Percentiles rank a stretch among this genome's conserved stretches.
Evolutionary conservation across 768 basidiomycete species (phyloP).

Genomic region (Boletus rubescentipes): DNA sequence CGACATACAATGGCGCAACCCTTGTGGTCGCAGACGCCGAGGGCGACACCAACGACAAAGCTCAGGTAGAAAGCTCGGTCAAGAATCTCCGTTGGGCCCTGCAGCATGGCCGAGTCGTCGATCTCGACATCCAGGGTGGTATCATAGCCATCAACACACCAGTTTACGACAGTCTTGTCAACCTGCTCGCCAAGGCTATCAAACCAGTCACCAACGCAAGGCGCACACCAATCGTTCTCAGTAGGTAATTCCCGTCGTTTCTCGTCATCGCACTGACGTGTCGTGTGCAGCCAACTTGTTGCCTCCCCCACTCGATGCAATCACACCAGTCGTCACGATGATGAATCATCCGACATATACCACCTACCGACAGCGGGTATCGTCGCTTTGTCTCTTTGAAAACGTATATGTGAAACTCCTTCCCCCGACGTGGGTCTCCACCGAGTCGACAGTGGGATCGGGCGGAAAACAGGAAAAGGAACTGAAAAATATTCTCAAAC

Average conservation of each 20-base stretch:
- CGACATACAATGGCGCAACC: constrained; percentile 51
- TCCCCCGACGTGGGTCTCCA: constrained; percentile 70
- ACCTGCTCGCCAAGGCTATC: constrained; percentile 65
- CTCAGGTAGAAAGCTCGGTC: constrained; percentile 40
- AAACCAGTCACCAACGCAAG: constrained; percentile 24
- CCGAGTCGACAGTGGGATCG: constrained; percentile 37
- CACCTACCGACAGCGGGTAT: constrained; percentile 69
- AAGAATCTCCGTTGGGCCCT: constrained; percentile 68
- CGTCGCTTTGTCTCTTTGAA: constrained; percentile 74
- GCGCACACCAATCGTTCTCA: constrained; percentile 61
- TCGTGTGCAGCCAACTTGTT: constrained; percentile 63
- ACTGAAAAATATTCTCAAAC: constrained; percentile 68
- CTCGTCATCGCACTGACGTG: neutral
- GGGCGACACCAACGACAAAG: constrained; percentile 11
- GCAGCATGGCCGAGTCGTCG: constrained; percentile 58
- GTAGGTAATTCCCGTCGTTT: constrained; percentile 35
- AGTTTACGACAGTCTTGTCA: constrained; percentile 67
- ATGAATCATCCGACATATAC: constrained; percentile 76
- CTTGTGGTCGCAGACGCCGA: constrained; percentile 32
- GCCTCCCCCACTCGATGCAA: constrained; percentile 73
- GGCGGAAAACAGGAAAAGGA: constrained; percentile 39
- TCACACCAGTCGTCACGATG: constrained; percentile 72
- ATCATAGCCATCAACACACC: constrained; percentile 47
- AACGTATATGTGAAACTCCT: constrained; percentile 70
- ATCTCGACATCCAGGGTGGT: constrained; percentile 63